Conservation (phyloP, 1,284 basidiomycete species). For the Sphaerobolus stellatus region DNA sequence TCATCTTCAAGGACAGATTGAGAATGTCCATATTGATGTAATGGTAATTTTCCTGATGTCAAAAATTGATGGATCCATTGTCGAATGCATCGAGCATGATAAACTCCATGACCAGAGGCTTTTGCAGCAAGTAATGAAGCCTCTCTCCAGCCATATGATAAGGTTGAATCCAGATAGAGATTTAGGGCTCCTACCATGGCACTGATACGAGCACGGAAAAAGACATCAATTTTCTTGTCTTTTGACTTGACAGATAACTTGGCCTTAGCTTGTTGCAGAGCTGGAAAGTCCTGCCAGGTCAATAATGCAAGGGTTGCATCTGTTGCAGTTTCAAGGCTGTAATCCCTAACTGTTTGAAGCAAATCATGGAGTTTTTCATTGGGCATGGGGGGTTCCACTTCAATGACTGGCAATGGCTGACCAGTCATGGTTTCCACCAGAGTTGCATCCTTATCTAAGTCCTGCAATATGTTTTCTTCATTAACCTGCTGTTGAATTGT, state of each 20-base stretch:
- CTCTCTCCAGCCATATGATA: neutral
- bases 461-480: no score
- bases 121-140: constrained; percentile 4
- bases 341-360: no score
- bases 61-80: no score
- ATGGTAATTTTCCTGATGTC: no score
- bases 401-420: neutral
- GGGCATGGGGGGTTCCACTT: neutral
- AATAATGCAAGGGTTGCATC: neutral
- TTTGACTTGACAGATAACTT: neutral
- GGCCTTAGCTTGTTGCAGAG: neutral
- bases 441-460: constrained; percentile 1
- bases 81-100: constrained; percentile 5
- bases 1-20: no score
- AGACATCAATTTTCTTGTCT: constrained; percentile 7
- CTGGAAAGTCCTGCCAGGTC: neutral
- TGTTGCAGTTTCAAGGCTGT: no score
- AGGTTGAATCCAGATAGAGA: constrained; percentile 3
- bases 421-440: neutral
- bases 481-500: neutral
- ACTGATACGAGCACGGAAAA: neutral
- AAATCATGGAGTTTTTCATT: no score
- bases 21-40: no score
- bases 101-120: neutral
- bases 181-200: constrained; percentile 4